These are phyloP conservation scores for Tremella mesenterica DNA, from an alignment of 768 basidiomycete genomes.

Conservation along the genomic window DNA sequence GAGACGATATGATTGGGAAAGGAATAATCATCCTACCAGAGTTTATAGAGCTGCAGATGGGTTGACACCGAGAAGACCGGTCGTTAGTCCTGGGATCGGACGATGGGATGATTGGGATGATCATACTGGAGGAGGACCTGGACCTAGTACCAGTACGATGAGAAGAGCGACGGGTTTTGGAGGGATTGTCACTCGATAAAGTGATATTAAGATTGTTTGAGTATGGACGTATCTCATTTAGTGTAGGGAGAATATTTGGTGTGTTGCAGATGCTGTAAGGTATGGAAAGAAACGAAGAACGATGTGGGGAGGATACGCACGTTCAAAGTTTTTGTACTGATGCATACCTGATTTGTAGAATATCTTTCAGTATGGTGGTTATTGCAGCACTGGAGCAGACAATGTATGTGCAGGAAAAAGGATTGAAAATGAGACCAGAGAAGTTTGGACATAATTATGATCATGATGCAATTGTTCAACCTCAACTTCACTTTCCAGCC, in stretches of 20 bases:
- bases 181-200: slow-evolving; percentile 61
- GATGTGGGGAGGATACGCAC: too few species aligned
- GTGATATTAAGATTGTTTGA: background rate
- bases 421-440: too few species aligned
- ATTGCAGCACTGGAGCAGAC: too few species aligned
- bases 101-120: slow-evolving; percentile 7
- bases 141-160: slow-evolving; percentile 66
- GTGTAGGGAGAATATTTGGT: too few species aligned
- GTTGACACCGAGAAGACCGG: slow-evolving; percentile 22
- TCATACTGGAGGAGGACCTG: slow-evolving; percentile 47
- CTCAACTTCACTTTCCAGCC: slow-evolving; percentile 31
- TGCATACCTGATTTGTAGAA: too few species aligned
- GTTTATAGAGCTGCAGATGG: slow-evolving; percentile 2
- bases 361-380: too few species aligned
- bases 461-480: background rate
- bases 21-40: slow-evolving; percentile 27
- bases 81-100: slow-evolving; percentile 1
- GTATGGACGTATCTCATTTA: background rate
- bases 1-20: slow-evolving; percentile 28
- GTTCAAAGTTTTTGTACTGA: too few species aligned
- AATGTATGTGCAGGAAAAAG: too few species aligned
- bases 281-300: too few species aligned
- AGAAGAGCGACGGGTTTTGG: slow-evolving; percentile 72
- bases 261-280: too few species aligned
- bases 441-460: background rate